phyloP scores from a whole-genome alignment of 805 yeast genomes.

The Teunomyces stri region DNA sequence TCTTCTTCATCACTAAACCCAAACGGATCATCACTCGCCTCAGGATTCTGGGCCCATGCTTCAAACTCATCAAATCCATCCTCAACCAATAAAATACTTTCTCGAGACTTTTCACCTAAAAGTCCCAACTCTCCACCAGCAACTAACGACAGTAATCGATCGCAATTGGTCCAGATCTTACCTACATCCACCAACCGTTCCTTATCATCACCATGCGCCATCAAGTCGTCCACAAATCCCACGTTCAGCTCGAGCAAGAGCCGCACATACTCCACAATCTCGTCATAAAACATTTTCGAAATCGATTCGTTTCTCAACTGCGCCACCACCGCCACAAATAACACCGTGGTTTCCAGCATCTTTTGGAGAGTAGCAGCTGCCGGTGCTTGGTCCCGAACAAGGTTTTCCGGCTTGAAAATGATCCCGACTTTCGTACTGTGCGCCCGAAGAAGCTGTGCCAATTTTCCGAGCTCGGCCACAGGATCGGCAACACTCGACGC shows the following conservation, averaged over 20 bases:
- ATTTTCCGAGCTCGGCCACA: slow-evolving; percentile 55
- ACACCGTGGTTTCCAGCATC: slow-evolving; percentile 41
- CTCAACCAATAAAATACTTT: slow-evolving; percentile 45
- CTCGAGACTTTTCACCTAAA: slow-evolving; percentile 45
- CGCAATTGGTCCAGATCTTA: slow-evolving; percentile 69
- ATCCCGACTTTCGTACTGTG: slow-evolving; percentile 77
- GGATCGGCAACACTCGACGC: slow-evolving; percentile 43
- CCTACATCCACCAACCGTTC: slow-evolving; percentile 59
- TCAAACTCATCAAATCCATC: slow-evolving; percentile 68
- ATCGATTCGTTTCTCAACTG: slow-evolving; percentile 27
- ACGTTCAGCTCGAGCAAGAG: slow-evolving; percentile 17
- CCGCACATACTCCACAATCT: slow-evolving; percentile 24
- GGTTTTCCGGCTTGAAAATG: slow-evolving; percentile 59
- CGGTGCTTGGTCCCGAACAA: slow-evolving; percentile 33
- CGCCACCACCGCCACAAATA: slow-evolving; percentile 42
- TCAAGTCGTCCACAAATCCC: slow-evolving; percentile 27
- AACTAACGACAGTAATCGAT: slow-evolving; percentile 39
- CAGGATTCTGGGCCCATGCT: slow-evolving; percentile 69
- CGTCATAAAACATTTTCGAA: slow-evolving; percentile 38
- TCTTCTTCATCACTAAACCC: slow-evolving; percentile 39
- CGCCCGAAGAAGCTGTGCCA: slow-evolving; percentile 61
- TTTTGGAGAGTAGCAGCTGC: slow-evolving; percentile 50
- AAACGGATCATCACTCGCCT: slow-evolving; percentile 50
- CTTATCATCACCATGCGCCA: slow-evolving; percentile 19
- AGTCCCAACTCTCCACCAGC: slow-evolving; percentile 54